Evolutionary conservation across 1,284 basidiomycete species (phyloP), one percentile per base, ranked within the genome.

Genomic region (Sphaerobolus stellatus): DNA sequence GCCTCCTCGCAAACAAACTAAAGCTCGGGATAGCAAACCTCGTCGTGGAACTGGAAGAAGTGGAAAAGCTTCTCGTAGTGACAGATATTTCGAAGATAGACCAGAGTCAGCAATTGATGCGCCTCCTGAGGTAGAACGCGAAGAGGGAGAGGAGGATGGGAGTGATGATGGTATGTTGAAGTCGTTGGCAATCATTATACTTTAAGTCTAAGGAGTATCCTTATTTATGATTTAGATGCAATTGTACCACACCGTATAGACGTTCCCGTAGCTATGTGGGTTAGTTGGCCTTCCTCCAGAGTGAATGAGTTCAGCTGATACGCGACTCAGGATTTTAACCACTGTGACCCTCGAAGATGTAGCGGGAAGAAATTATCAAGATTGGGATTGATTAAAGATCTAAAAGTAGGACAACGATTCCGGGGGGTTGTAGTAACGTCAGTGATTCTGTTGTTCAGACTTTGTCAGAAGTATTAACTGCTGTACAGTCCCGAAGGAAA

Each of bases 281-380:
- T 86, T 56, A 69, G 88, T 78, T 36, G 50, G 41, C 28, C 46
- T 45, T 36, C 33, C 27, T 18, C 3, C 28, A 40, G 41, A 48
- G 52, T n/a, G 14, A 11, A 47, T 30, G 8, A 50, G 36, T 27
- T 29, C 11, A 11, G 36, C 25, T n/a, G 2, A 28, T 16, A 28
- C 33, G 27, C 14, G 8, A 58, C 38, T 9, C 50, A 94, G 92
- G 96, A 98, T 69, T 98, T 99, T 70, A 89, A 93, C 67, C 96
- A 98, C 68, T 98, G 96, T 69, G 95, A 99, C 70, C 95, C 96
- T 0, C 85, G 86, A 50, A 84, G 93, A 33, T 99, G 96, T 66
- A 95, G 92, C 7, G 96, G 96, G 11, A 98, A 98, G 76, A 96
- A 94, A 68, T 82, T 99, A 0, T 78, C 92, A 0, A 78, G 96